A percentile compares a stretch with the other conserved stretches of the same genome.
Evolutionary conservation across 495 filamentous ascomycete genomes (phyloP).

Genomic region (Xylaria cubensis): DNA sequence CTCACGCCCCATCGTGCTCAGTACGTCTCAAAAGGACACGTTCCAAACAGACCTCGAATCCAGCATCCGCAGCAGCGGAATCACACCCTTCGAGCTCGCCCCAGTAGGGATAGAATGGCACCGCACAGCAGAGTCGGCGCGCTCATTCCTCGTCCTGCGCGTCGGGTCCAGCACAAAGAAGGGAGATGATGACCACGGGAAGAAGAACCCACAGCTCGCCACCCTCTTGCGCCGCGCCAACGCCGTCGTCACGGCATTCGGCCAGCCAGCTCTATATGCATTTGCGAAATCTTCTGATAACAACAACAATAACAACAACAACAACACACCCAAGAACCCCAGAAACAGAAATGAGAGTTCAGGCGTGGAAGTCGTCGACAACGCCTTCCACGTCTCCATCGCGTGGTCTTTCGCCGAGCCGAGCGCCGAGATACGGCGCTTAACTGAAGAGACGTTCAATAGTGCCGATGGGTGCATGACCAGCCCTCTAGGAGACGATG

Average conservation of each 20-base stretch:
- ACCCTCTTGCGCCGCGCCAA: constrained; percentile 71
- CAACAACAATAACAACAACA: background rate
- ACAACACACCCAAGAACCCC: background rate
- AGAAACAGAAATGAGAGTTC: background rate
- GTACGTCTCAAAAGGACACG: constrained; percentile 65
- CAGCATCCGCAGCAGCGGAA: constrained; percentile 32
- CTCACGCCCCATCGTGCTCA: constrained; percentile 74
- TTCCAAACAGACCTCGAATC: constrained; percentile 61
- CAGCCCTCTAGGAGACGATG: background rate
- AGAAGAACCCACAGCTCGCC: constrained; percentile 62
- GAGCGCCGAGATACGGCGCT: constrained; percentile 43
- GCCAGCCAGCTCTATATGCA: constrained; percentile 76
- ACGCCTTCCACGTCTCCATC: constrained; percentile 80
- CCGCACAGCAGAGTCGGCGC: constrained; percentile 65
- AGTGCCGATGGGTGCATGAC: background rate
- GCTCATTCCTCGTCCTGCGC: constrained; percentile 86
- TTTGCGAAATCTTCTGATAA: background rate
- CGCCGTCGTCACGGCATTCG: constrained; percentile 59
- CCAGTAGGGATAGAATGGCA: constrained; percentile 48
- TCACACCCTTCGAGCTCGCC: constrained; percentile 46
- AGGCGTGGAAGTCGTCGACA: constrained; percentile 44
- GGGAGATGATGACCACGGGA: background rate
- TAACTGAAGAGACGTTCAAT: constrained; percentile 41
- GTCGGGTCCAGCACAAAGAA: constrained; percentile 40
- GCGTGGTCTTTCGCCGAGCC: constrained; percentile 71